Evolutionary conservation across 306 rosid species (phyloP), one percentile per base, ranked within the genome.

Genomic region (Hippophae tibetana): DNA sequence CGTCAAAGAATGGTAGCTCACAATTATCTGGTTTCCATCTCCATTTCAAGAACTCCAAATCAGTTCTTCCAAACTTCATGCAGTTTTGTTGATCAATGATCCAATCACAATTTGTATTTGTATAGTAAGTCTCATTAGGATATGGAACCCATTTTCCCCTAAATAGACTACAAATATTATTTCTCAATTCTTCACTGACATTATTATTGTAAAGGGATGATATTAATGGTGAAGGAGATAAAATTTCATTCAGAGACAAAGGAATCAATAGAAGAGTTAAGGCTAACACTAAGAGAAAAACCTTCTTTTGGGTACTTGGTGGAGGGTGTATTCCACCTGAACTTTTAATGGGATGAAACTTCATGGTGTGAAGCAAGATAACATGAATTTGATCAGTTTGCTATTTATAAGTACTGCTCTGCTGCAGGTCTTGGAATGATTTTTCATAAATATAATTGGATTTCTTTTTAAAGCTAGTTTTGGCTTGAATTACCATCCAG

Each of bases 11-110:
- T 0, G 95, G 87, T 31, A 92, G 76, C 43, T 92, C 89, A 8
- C 98, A 92, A 2, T 73, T 84, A 13, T 92, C 63, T 0, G 97
- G 97, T 42, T 79, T 80, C 98, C 98, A 92, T 64, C 87, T 71
- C 98, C 98, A 92, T 10, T 78, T 74, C 47, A 81, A 42, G 67
- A 69, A 92, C 54, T 76, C 98, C 13, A 14, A 49, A 52, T 87
- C 92, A 47, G 83, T 72, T 7, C 97, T 78, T 43, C 86, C 95
- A 64, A 77, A 79, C 66, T 89, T 85, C 56, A 89, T 47, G 81
- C 97, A 89, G 49, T 89, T 85, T 43, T 79, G 89, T 31, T 83
- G 83, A 50, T 81, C 86, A 38, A 77, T 63, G 23, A 89, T 83
- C 60, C 57, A 70, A 42, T 66, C 27, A 52, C 97, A 89, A 47